phyloP scores from a whole-genome alignment of 208 protist genomes.

The Strigomonas culicis region DNA sequence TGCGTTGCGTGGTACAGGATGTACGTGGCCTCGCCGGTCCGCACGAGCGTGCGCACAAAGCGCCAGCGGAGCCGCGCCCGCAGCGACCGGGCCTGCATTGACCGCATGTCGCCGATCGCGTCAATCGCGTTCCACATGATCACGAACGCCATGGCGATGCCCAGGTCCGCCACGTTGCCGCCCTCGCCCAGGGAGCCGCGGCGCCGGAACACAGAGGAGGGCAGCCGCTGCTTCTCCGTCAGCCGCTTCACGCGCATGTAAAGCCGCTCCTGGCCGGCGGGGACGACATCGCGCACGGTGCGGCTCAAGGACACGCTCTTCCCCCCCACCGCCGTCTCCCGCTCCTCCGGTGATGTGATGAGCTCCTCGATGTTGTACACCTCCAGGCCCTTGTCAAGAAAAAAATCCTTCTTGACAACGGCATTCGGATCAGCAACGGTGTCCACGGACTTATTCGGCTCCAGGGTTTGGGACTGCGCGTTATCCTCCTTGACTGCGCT shows the following conservation, averaged over 20 bases:
- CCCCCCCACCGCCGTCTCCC: not conserved
- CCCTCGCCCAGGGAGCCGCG: not conserved
- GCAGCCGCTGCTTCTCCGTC: slow-evolving; percentile 42
- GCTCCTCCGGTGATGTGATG: not conserved
- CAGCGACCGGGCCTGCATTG: slow-evolving; percentile 19
- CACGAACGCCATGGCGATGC: slow-evolving; percentile 40
- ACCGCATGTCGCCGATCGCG: slow-evolving; percentile 27
- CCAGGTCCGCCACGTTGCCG: slow-evolving; percentile 25
- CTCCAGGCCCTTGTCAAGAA: slow-evolving; percentile 42
- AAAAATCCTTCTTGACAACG: slow-evolving; percentile 55
- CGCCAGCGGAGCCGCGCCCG: slow-evolving; percentile 70
- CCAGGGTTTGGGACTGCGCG: not conserved
- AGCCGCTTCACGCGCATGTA: slow-evolving; percentile 44
- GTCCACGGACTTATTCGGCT: not conserved
- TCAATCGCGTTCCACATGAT: slow-evolving; percentile 48
- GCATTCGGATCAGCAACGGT: not conserved
- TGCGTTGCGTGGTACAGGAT: slow-evolving; percentile 60
- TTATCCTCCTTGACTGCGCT: not conserved
- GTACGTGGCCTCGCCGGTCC: slow-evolving; percentile 74
- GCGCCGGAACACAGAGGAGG: slow-evolving; percentile 33
- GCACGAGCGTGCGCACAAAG: slow-evolving; percentile 70
- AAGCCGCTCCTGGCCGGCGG: slow-evolving; percentile 37
- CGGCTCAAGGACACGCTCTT: not conserved
- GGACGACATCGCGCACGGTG: not conserved
- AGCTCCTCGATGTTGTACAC: slow-evolving; percentile 27